These are phyloP conservation scores for Globisporangium mamillatum DNA, from an alignment of 352 stramenopile genomes.

Conservation along the genomic window DNA sequence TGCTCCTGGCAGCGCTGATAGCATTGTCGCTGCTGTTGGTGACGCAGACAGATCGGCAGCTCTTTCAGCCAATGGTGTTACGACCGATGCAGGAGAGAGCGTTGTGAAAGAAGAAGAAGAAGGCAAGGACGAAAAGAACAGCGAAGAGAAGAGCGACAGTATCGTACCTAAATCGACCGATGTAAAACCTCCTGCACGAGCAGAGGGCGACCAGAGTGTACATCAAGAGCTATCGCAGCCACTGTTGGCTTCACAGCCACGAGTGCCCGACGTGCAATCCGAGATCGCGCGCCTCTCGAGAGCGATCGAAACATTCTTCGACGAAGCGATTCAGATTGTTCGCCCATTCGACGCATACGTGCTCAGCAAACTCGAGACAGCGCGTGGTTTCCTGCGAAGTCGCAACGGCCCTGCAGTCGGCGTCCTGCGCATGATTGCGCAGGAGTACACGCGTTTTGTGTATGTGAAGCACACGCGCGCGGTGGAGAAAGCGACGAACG, in stretches of 20 bases:
- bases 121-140: not conserved
- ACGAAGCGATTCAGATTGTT: constrained; percentile 61
- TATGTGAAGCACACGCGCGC: constrained; percentile 82
- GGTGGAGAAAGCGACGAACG: constrained; percentile 59
- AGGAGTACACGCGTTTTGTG: constrained; percentile 84
- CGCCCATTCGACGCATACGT: constrained; percentile 73
- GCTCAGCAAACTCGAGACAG: constrained; percentile 56
- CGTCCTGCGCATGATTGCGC: constrained; percentile 63
- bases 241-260: not conserved
- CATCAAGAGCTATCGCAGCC: not conserved
- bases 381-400: constrained; percentile 50
- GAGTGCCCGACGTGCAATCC: not conserved
- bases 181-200: not conserved
- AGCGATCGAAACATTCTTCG: constrained; percentile 49
- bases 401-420: constrained; percentile 61
- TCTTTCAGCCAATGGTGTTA: not conserved
- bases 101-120: not conserved
- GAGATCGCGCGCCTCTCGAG: constrained; percentile 25
- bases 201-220: not conserved
- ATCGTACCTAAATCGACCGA: too few relatives aligned
- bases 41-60: not conserved
- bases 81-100: not conserved
- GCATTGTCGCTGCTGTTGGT: too few relatives aligned
- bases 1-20: not conserved
- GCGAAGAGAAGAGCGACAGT: not conserved